Evolutionary conservation across 495 filamentous ascomycete species (phyloP), one percentile per base, ranked within the genome.

Genomic region (Aspergillus indologenus): DNA sequence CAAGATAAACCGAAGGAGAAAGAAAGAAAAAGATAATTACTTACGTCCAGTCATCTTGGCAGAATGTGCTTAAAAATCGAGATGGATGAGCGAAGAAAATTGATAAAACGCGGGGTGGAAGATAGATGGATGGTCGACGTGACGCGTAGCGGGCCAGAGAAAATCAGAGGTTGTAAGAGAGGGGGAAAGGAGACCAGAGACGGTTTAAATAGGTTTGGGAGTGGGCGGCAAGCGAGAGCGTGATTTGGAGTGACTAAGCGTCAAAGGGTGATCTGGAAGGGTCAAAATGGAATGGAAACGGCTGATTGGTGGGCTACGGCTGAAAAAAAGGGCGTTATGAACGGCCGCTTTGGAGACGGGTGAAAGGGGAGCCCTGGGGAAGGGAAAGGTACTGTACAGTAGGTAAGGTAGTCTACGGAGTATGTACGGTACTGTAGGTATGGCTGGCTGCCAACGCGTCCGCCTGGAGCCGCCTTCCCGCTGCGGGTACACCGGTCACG

Each of bases 11-110:
- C 4, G 53, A 61, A 24, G 56, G 52, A 68, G 14, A 21, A 65
- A 47, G 42, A 14, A 52, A 15, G 22, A 43, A 29, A 4, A 9
- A 29, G 3, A 4, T 29, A 11, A 65, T 59, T 71, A 92, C 91
- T 90, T 84, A 96, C 91, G 91, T 90, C 91, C 91, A 90, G 91
- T 92, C 91, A 96, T 96, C 63, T 75, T 90, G 83, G 18, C 19
- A 64, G 52, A 15, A 40, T 9, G 34, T 40, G 12, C 5, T 40
- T 40, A 40, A 54, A 58, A 22, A n/a, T 43, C 61, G 65, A 61
- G 50, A 59, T 45, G 57, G 31, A 61, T 61, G 47, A 63, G 58
- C 52, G 48, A 60, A 63, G 48, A 60, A 63, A 71, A 29, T 29
- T 71, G 61, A 55, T 54, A 61, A 71, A 34, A 43, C 31, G 54